A percentile compares a stretch with the other conserved stretches of the same genome.
phyloP scores from a whole-genome alignment of 2,329 filamentous ascomycete species.

The Monilinia aucupariae region DNA sequence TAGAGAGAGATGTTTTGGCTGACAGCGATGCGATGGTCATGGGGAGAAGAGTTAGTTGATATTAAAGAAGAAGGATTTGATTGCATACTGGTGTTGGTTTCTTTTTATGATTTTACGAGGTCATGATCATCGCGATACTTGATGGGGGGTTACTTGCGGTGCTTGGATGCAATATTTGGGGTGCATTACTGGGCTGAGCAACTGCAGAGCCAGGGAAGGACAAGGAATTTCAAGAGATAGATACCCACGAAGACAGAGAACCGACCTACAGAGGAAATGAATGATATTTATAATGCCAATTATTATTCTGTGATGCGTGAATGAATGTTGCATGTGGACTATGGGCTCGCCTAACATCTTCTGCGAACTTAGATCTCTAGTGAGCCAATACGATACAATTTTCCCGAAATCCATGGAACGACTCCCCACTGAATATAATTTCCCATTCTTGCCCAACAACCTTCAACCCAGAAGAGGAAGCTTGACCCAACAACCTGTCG shows the following conservation, averaged over 20 bases:
- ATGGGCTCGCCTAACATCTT: not conserved
- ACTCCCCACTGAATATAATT: not conserved
- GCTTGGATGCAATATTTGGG: conserved; percentile 8
- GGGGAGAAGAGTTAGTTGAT: conserved; percentile 48
- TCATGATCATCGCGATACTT: conserved; percentile 5
- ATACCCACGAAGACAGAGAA: conserved; percentile 7
- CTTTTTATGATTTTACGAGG: conserved; percentile 42
- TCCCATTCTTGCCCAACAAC: conserved; percentile 1
- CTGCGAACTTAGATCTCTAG: not conserved
- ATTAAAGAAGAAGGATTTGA: conserved; percentile 69
- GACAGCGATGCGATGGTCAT: conserved; percentile 32
- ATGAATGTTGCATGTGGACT: not conserved
- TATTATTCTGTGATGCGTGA: not conserved
- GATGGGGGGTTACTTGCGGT: not conserved
- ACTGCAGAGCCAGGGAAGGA: conserved; percentile 4
- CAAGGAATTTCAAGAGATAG: conserved; percentile 6
- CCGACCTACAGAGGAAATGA: not conserved
- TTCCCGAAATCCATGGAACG: not conserved
- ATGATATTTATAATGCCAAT: conserved; percentile 1
- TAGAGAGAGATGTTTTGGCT: conserved; percentile 16
- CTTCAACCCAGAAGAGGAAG: not conserved
- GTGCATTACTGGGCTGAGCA: conserved; percentile 1
- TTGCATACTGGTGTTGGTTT: conserved; percentile 79
- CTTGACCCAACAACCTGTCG: not conserved
- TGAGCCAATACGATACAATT: not conserved